Percentiles rank a stretch among this genome's conserved stretches.
phyloP scores from a whole-genome alignment of 164 flowering plant genomes.

The Nelumbo lutea region DNA sequence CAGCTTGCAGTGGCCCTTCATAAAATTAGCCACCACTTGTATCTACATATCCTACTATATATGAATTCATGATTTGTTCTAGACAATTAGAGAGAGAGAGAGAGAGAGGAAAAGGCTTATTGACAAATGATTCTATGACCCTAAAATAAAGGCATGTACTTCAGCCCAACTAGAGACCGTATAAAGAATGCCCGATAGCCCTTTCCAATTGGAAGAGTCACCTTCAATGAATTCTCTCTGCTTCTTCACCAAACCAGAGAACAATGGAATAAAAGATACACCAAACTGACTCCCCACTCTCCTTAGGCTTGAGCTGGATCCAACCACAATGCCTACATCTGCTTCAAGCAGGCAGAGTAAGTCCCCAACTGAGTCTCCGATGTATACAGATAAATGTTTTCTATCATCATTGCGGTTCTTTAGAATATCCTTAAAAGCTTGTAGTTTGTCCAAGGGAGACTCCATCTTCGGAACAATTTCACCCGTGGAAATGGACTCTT shows the following conservation, averaged over 20 bases:
- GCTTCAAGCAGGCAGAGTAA: conserved; percentile 37
- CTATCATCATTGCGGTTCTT: conserved; percentile 8
- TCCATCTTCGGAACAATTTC: conserved; percentile 27
- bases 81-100: neutral
- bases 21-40: conserved; percentile 21
- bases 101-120: conserved; percentile 2
- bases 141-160: conserved; percentile 34
- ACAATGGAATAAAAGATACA: conserved; percentile 55
- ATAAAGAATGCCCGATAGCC: conserved; percentile 34
- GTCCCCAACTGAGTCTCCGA: conserved; percentile 35
- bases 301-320: conserved; percentile 31
- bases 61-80: conserved; percentile 10
- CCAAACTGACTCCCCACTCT: conserved; percentile 49
- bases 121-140: conserved; percentile 4
- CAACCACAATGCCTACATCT: conserved; percentile 32
- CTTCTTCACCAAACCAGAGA: conserved; percentile 42
- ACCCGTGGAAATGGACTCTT: conserved; percentile 32
- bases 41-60: conserved; percentile 15
- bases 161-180: conserved; percentile 35
- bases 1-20: conserved; percentile 16
- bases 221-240: conserved; percentile 37
- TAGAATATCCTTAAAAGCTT: conserved; percentile 24
- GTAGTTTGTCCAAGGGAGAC: conserved; percentile 34
- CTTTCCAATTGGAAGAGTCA: conserved; percentile 35
- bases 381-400: conserved; percentile 26